These are phyloP conservation scores for Podaxis rugospora DNA, from an alignment of 768 basidiomycete genomes.

Conservation along the genomic window DNA sequence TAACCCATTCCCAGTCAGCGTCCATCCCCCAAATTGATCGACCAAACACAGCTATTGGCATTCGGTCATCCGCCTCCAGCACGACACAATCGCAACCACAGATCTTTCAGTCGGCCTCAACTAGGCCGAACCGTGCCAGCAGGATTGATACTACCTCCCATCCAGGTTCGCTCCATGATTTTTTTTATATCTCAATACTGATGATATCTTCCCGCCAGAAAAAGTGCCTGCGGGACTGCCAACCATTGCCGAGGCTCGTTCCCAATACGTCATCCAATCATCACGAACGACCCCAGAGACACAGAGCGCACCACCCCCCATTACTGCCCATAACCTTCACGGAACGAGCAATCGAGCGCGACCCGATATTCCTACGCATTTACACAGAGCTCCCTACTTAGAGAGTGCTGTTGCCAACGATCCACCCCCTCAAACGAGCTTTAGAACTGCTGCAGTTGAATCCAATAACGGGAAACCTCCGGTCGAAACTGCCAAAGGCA, in stretches of 20 bases:
- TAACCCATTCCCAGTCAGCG: background rate
- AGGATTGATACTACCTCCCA: background rate
- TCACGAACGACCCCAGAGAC: background rate
- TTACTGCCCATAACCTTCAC: background rate
- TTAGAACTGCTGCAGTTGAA: background rate
- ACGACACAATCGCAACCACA: background rate
- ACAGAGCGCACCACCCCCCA: background rate
- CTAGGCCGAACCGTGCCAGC: background rate
- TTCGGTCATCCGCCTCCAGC: background rate
- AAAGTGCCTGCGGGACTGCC: background rate
- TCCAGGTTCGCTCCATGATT: background rate
- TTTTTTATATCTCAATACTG: background rate
- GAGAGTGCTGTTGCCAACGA: background rate
- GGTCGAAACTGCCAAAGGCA: background rate
- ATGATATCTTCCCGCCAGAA: background rate
- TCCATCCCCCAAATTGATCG: conserved; percentile 1
- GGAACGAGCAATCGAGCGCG: background rate
- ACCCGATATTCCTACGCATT: background rate
- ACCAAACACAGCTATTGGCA: background rate
- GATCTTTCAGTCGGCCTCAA: background rate
- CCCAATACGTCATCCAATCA: background rate
- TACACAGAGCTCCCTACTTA: background rate
- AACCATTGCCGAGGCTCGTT: background rate
- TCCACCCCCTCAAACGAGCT: background rate
- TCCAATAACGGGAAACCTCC: background rate